Conservation (phyloP, 176 grass and related monocot genomes). For the Elymus sibiricus region DNA sequence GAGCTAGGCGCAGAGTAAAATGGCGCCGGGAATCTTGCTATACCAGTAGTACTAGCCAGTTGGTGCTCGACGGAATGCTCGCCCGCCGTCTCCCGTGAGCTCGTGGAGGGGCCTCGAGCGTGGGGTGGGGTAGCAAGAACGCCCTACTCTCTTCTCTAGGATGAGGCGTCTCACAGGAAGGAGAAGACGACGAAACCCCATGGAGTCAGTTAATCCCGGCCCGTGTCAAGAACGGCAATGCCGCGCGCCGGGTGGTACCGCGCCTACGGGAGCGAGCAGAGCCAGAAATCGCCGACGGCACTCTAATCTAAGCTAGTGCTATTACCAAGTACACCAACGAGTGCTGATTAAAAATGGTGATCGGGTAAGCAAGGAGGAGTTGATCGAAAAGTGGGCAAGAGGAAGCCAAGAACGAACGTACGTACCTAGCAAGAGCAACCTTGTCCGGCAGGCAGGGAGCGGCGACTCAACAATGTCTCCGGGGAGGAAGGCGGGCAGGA, state of each 20-base stretch:
- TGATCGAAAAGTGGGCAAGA: too few species aligned
- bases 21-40: constrained; percentile 29
- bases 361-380: too few species aligned
- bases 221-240: constrained; percentile 5
- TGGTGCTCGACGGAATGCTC: not conserved
- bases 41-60: not conserved
- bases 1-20: constrained; percentile 1
- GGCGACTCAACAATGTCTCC: too few species aligned
- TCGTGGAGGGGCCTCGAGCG: not conserved
- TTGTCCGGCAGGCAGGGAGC: too few species aligned
- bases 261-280: not conserved
- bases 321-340: too few species aligned
- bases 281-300: not conserved
- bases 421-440: too few species aligned
- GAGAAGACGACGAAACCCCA: not conserved
- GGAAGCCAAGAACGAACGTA: too few species aligned
- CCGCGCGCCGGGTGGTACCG: not conserved
- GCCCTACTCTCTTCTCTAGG: not conserved
- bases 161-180: not conserved
- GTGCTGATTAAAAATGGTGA: too few species aligned
- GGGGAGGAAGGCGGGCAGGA: too few species aligned
- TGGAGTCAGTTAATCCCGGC: not conserved
- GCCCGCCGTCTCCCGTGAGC: not conserved
- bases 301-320: too few species aligned
- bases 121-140: not conserved